Evolutionary conservation across 2,329 filamentous ascomycete genomes (phyloP).

Genomic region (Neofusicoccum ribis): DNA sequence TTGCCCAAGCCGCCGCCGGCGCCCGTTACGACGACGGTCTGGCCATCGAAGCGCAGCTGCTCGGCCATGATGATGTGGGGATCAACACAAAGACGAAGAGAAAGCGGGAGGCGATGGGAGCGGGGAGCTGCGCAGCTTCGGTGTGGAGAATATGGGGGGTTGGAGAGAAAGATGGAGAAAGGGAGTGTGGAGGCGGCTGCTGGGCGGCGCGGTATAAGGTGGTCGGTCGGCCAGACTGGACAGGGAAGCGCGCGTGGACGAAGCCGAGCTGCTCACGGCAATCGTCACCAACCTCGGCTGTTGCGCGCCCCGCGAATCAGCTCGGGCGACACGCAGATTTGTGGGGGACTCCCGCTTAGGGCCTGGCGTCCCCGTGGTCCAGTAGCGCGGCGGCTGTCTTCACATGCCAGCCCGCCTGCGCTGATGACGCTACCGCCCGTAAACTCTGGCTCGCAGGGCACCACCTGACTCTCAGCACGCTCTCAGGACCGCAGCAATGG

Average conservation of each 20-base stretch:
- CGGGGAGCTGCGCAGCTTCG: not conserved
- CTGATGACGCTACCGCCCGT: conserved; percentile 13
- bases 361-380: not conserved
- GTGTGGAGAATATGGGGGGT: conserved; percentile 1
- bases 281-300: conserved; percentile 18
- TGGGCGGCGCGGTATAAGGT: not conserved
- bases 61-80: conserved; percentile 22
- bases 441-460: not conserved
- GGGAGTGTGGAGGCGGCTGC: not conserved
- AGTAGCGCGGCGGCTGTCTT: conserved; percentile 2
- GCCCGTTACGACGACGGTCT: conserved; percentile 86
- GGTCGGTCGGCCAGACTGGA: not conserved
- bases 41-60: conserved; percentile 77
- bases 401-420: conserved; percentile 14
- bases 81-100: conserved; percentile 1
- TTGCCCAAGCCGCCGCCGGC: conserved; percentile 80
- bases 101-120: not conserved
- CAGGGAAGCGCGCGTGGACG: conserved; percentile 6
- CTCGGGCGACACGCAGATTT: not conserved
- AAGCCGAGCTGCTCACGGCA: conserved; percentile 19
- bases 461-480: not conserved
- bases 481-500: conserved; percentile 1
- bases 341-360: not conserved
- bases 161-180: conserved; percentile 2
- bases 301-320: not conserved